Evolutionary conservation across 768 basidiomycete genomes (phyloP).

Genomic region (Agrocybe pediades): DNA sequence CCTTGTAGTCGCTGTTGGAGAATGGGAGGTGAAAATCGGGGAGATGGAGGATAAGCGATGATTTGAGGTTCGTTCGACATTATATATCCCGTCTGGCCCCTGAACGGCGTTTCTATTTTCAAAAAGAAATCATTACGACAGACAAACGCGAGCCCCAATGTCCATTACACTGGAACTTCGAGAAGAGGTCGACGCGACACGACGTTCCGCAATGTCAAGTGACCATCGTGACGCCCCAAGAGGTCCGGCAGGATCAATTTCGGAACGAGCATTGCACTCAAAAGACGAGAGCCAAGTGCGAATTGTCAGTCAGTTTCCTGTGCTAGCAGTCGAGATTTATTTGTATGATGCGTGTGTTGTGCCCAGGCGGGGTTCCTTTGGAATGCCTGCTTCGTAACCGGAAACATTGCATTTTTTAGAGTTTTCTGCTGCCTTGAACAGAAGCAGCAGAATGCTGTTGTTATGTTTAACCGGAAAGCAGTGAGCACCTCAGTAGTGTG

Average conservation of each 20-base stretch:
- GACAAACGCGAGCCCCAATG: slow-evolving; percentile 3
- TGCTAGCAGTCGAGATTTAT: no score
- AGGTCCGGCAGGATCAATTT: slow-evolving; percentile 20
- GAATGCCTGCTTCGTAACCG: no score
- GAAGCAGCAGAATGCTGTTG: not conserved
- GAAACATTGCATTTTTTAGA: no score
- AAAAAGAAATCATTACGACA: slow-evolving; percentile 7
- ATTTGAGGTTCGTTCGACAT: not conserved
- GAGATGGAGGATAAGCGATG: not conserved
- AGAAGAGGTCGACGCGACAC: slow-evolving; percentile 4
- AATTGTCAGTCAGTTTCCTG: not conserved
- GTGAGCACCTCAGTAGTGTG: slow-evolving; percentile 3
- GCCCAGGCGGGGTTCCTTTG: no score
- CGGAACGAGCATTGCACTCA: slow-evolving; percentile 14
- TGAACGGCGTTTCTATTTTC: not conserved
- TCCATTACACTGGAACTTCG: not conserved
- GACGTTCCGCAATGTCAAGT: slow-evolving; percentile 13
- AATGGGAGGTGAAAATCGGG: not conserved
- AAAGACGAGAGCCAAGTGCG: not conserved
- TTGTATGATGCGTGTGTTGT: no score
- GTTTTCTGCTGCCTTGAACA: not conserved
- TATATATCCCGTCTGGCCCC: not conserved
- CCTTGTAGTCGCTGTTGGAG: not conserved
- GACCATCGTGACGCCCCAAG: slow-evolving; percentile 17
- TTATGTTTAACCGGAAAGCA: slow-evolving; percentile 6